Percentiles rank a stretch among this genome's conserved stretches.
phyloP scores from a whole-genome alignment of 495 filamentous ascomycete species.

The Hyaloscypha hepaticicola region DNA sequence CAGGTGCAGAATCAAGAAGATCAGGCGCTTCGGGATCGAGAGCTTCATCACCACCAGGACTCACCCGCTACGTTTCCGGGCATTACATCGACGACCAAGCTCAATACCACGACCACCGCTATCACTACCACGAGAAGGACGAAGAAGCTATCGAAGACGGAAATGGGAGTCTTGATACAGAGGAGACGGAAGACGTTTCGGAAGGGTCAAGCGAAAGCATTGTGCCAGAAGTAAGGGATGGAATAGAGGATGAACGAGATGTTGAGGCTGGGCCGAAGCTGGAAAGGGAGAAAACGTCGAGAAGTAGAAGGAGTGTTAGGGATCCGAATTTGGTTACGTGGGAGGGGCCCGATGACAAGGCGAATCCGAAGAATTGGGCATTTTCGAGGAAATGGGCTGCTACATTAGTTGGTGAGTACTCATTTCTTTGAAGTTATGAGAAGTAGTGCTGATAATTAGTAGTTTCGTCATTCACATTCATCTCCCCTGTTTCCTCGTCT shows the following conservation, averaged over 20 bases:
- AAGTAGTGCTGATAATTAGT: conserved; percentile 7
- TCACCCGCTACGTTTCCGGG: conserved; percentile 16
- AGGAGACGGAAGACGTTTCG: conserved; percentile 1
- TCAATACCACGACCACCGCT: conserved; percentile 12
- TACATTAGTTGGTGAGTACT: conserved; percentile 35
- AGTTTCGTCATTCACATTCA: conserved; percentile 63
- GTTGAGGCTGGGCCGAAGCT: conserved; percentile 19
- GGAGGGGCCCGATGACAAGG: conserved; percentile 55
- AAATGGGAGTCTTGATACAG: conserved; percentile 6
- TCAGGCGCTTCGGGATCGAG: conserved; percentile 5
- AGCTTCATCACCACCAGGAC: neutral
- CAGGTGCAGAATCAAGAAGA: conserved; percentile 15
- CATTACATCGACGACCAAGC: conserved; percentile 23
- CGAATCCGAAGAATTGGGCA: conserved; percentile 45
- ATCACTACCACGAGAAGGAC: conserved; percentile 5
- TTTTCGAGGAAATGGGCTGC: conserved; percentile 45
- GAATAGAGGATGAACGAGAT: conserved; percentile 22
- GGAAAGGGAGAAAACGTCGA: conserved; percentile 18
- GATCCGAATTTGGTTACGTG: conserved; percentile 53
- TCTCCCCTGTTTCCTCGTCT: conserved; percentile 63
- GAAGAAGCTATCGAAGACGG: neutral
- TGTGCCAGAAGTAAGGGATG: conserved; percentile 24
- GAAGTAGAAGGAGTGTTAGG: conserved; percentile 8
- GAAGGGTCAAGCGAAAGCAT: neutral
- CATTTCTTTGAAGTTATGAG: neutral